Conservation (phyloP, 208 protist species). For the Trypanosoma lewisi region DNA sequence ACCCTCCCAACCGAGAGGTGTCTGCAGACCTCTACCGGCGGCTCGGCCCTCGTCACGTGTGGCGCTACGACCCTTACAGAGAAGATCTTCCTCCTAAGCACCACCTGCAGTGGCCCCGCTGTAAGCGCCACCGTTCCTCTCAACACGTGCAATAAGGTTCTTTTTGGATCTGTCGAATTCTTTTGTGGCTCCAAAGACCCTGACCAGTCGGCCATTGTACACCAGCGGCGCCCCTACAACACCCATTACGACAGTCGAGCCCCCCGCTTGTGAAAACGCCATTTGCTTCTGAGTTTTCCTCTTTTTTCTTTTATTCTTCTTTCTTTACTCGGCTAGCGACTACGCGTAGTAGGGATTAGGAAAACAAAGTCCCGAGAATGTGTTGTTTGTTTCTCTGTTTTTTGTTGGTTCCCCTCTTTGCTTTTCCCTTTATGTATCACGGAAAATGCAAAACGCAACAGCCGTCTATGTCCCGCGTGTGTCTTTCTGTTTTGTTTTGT, state of each 20-base stretch:
- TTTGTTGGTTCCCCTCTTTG: too few species aligned
- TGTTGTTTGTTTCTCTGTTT: too few species aligned
- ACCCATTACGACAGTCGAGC: too few species aligned
- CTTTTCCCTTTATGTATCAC: too few species aligned
- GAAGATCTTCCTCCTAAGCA: constrained; percentile 26
- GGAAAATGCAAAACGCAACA: too few species aligned
- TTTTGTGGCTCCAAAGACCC: constrained; percentile 24
- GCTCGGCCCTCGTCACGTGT: constrained; percentile 49
- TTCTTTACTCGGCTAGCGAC: too few species aligned
- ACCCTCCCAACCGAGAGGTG: constrained; percentile 43
- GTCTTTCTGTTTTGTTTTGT: background rate
- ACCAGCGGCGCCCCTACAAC: background rate
- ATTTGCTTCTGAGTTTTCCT: too few species aligned
- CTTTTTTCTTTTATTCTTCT: too few species aligned
- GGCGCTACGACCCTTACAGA: constrained; percentile 25
- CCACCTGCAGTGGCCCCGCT: constrained; percentile 35
- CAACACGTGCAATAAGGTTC: constrained; percentile 43
- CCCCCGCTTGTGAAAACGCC: too few species aligned
- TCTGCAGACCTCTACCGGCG: constrained; percentile 26
- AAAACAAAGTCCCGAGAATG: too few species aligned
- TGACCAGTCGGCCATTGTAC: background rate
- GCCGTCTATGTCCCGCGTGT: constrained; percentile 1
- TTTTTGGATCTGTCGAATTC: constrained; percentile 54
- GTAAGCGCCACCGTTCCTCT: constrained; percentile 35
- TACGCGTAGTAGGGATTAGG: too few species aligned